A percentile compares a stretch with the other conserved stretches of the same genome.
Evolutionary conservation across 805 yeast genomes (phyloP).

Genomic region (Tetrapisispora pingtungensis): DNA sequence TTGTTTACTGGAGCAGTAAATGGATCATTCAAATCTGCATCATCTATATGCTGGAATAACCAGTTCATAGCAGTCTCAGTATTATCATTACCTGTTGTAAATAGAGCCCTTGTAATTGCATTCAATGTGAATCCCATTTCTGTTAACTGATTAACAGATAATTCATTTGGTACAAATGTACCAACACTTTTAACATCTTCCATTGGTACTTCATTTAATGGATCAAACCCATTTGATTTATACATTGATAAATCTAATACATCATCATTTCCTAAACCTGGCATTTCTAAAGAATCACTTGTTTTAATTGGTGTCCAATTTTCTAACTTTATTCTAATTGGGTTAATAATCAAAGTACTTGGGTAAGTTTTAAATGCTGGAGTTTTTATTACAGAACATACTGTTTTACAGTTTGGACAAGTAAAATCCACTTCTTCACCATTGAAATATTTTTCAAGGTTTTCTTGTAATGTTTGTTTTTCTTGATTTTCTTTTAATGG

Average conservation of each 20-base stretch:
- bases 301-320: slow-evolving; percentile 88
- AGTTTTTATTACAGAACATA: slow-evolving; percentile 17
- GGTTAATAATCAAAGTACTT: slow-evolving; percentile 55
- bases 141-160: slow-evolving; percentile 43
- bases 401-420: slow-evolving; percentile 46
- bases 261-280: slow-evolving; percentile 28
- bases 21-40: slow-evolving; percentile 62
- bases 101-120: slow-evolving; percentile 58
- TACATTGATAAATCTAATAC: slow-evolving; percentile 37
- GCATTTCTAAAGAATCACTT: slow-evolving; percentile 54
- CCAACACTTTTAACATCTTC: slow-evolving; percentile 14
- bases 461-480: slow-evolving; percentile 32
- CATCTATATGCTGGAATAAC: slow-evolving; percentile 85
- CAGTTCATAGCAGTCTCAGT: slow-evolving; percentile 79
- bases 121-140: slow-evolving; percentile 84
- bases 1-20: slow-evolving; percentile 28
- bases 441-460: slow-evolving; percentile 41
- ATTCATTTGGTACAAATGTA: slow-evolving; percentile 45
- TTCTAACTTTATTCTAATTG: slow-evolving; percentile 70
- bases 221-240: slow-evolving; percentile 31
- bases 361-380: slow-evolving; percentile 45
- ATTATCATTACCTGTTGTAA: slow-evolving; percentile 48
- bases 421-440: slow-evolving; percentile 52
- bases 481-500: slow-evolving; percentile 46
- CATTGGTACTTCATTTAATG: slow-evolving; percentile 18